phyloP scores from a whole-genome alignment of 179 eudicot species.

The Patellifolia procumbens region DNA sequence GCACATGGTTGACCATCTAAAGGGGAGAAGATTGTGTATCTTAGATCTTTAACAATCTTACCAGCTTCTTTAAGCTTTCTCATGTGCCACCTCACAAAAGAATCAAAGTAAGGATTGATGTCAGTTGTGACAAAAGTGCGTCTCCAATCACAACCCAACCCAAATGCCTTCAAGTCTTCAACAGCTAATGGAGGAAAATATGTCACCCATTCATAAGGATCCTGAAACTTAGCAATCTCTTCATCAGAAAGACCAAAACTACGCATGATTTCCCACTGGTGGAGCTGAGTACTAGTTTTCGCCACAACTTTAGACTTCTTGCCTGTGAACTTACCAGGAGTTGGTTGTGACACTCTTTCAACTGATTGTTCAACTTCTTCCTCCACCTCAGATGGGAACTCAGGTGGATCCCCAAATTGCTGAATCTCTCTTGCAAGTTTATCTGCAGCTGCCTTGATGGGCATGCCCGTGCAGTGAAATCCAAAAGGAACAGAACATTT shows the following conservation, averaged over 20 bases:
- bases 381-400: conserved; percentile 46
- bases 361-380: conserved; percentile 36
- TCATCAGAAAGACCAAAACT: conserved; percentile 75
- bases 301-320: conserved; percentile 79
- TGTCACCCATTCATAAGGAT: conserved; percentile 68
- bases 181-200: conserved; percentile 75
- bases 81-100: too few relatives aligned
- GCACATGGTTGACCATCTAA: too few relatives aligned
- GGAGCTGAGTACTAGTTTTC: conserved; percentile 60
- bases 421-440: too few relatives aligned
- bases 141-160: too few relatives aligned
- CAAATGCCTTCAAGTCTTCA: conserved; percentile 78
- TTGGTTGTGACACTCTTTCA: conserved; percentile 35
- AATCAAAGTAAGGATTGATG: too few relatives aligned
- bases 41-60: conserved; percentile 78
- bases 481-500: too few relatives aligned
- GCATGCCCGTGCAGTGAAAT: too few relatives aligned
- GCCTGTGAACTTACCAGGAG: conserved; percentile 67
- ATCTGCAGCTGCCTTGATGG: too few relatives aligned
- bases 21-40: conserved; percentile 68
- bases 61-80: conserved; percentile 67
- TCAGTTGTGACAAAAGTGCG: too few relatives aligned
- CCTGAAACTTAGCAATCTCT: conserved; percentile 62
- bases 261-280: conserved; percentile 91
- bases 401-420: too few relatives aligned